phyloP scores from a whole-genome alignment of 805 yeast genomes.

The Pichia ethanolica region DNA sequence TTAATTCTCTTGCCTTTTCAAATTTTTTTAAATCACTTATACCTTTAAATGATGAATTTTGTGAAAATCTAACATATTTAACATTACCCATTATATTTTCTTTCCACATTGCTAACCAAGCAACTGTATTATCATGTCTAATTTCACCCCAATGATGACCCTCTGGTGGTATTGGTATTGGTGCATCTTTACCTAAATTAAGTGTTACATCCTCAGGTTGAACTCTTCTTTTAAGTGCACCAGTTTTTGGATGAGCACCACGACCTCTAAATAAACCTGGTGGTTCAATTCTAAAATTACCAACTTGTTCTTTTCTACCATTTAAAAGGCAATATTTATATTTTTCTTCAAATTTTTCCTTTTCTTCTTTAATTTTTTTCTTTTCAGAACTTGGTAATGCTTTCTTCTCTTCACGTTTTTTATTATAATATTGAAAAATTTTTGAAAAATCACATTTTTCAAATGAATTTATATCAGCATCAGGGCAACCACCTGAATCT shows the following conservation, averaged over 20 bases:
- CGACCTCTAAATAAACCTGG: conserved; percentile 95
- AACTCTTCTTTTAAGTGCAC: conserved; percentile 81
- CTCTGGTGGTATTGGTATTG: conserved; percentile 73
- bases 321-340: conserved; percentile 74
- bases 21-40: conserved; percentile 85
- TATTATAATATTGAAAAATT: conserved; percentile 67
- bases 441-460: conserved; percentile 68
- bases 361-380: conserved; percentile 62
- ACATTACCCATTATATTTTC: conserved; percentile 80
- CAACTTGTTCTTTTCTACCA: conserved; percentile 87
- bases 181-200: conserved; percentile 66
- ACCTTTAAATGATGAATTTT: conserved; percentile 85
- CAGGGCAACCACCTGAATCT: conserved; percentile 58
- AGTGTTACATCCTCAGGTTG: conserved; percentile 83
- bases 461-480: conserved; percentile 47
- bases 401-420: conserved; percentile 64
- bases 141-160: conserved; percentile 92
- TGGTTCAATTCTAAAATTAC: conserved; percentile 91
- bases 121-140: conserved; percentile 79
- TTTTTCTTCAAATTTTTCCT: conserved; percentile 70
- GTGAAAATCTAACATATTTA: conserved; percentile 88
- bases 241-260: conserved; percentile 95
- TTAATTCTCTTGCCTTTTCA: conserved; percentile 85
- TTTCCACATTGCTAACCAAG: conserved; percentile 97
- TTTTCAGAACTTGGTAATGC: conserved; percentile 64